Base-by-base conservation (phyloP, 2,329 filamentous ascomycete species). In the Ophiocordyceps robertsii region DNA sequence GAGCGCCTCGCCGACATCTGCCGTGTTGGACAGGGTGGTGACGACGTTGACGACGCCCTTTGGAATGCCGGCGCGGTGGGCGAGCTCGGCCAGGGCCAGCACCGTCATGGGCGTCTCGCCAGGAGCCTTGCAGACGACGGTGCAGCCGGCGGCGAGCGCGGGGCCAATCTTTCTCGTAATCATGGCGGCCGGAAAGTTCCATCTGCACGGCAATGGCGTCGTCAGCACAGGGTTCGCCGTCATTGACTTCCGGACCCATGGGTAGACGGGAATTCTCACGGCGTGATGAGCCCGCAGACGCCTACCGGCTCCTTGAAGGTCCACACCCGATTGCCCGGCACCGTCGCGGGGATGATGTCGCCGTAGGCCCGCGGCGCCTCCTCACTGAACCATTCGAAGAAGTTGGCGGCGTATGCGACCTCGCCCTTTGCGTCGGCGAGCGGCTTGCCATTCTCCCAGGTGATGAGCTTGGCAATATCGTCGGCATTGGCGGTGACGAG, bases 71-170 rank as follows among this genome's bases (percentile, higher is more conserved):
- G 90, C 90, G 14, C 89, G 80, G 55, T 84, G 76, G 10, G 82
- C 86, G 33, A 96, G 75, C 63, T 95, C 89, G 1, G 86, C 86
- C 17, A 96, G 64, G 1, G 90, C 90, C 32, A 95, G 80, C 0
- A 87, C 80, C 21, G 89, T 94, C 59, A 90, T 92, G 0, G 90
- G 92, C 1, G 92, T 95, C 68, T 96, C 90, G 39, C 82, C 81
- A 1, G 90, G 89, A 14, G 88, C 83, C 63, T 98, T 98, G 54
- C 80, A 81, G 2, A 96, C 89, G 2, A 94, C 84, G 0, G 90
- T 95, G 66, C 90, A 96, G 45, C 92, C 92, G n/a, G 88, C 89
- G 16, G 92, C 92, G 43, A 96, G 71, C 9, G 84, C 84, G 2
- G 85, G 77, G 2, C 75, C 80, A 40, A 80, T 70, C 60, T 84